Evolutionary conservation across 2,329 filamentous ascomycete genomes (phyloP).

Genomic region (Aureobasidium sp.): DNA sequence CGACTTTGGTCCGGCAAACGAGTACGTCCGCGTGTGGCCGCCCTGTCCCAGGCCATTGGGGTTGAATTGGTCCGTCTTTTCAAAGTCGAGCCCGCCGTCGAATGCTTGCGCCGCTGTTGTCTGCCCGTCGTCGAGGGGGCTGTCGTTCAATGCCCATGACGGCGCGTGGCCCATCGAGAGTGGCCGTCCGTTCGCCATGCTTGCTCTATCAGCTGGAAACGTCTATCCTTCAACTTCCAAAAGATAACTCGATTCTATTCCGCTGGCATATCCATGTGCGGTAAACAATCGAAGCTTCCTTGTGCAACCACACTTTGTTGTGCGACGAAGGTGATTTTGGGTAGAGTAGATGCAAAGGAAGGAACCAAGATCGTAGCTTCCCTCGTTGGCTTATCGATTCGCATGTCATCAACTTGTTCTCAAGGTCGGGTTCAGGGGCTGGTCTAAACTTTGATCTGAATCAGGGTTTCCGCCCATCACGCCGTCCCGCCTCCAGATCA

Average conservation of each 20-base stretch:
- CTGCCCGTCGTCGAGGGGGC: constrained; percentile 4
- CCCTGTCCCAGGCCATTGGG: constrained; percentile 10
- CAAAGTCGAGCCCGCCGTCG: constrained; percentile 8
- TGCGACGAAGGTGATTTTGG: not conserved
- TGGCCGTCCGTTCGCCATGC: not conserved
- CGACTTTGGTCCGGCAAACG: constrained; percentile 4
- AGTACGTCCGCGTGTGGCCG: constrained; percentile 24
- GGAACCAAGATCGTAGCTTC: not conserved
- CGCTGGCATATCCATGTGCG: not conserved
- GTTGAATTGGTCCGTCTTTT: constrained; percentile 10
- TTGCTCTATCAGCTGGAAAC: too few relatives aligned
- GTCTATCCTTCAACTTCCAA: not conserved
- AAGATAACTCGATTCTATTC: not conserved
- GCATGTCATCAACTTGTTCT: not conserved
- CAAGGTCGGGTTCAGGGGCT: not conserved
- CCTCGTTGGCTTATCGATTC: not conserved
- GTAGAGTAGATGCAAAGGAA: not conserved
- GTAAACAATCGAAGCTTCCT: not conserved
- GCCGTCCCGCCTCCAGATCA: not conserved
- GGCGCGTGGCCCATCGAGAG: not conserved
- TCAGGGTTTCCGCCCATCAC: not conserved
- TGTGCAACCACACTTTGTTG: not conserved
- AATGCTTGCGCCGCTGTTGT: not conserved
- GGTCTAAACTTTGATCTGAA: constrained; percentile 6
- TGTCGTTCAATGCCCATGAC: constrained; percentile 4